Conservation (phyloP, 73 alveolate genomes). For the Durusdinium trenchii region DNA sequence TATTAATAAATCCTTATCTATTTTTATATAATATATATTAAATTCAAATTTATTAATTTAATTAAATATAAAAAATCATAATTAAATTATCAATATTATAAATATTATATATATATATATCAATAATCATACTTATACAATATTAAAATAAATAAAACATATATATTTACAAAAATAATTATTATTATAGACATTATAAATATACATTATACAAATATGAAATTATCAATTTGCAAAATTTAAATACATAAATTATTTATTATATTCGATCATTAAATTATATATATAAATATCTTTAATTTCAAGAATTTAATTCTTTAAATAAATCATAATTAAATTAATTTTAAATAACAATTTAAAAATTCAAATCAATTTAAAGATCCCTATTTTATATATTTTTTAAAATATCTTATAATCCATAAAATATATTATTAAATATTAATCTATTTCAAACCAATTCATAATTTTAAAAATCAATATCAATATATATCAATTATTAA, state of each 20-base stretch:
- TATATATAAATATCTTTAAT: background rate
- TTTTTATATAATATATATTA: background rate
- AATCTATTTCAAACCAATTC: background rate
- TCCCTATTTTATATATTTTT: background rate
- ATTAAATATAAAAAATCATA: background rate
- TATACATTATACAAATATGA: background rate
- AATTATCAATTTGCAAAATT: background rate
- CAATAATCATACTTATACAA: no score
- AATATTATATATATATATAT: background rate
- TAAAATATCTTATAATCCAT: background rate
- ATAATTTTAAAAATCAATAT: background rate
- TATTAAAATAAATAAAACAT: no score
- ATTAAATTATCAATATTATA: background rate
- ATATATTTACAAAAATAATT: no score
- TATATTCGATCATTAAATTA: background rate
- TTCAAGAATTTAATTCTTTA: background rate
- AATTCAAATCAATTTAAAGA: background rate
- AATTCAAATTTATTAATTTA: background rate
- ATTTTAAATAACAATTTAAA: background rate
- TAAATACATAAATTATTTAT: background rate
- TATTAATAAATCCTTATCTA: background rate
- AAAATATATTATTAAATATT: background rate
- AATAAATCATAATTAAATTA: background rate
- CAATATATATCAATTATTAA: background rate
- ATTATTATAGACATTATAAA: background rate